A percentile compares a stretch with the other conserved stretches of the same genome.
Evolutionary conservation across 2,329 filamentous ascomycete species (phyloP).

Genomic region (Leptographium procerum): DNA sequence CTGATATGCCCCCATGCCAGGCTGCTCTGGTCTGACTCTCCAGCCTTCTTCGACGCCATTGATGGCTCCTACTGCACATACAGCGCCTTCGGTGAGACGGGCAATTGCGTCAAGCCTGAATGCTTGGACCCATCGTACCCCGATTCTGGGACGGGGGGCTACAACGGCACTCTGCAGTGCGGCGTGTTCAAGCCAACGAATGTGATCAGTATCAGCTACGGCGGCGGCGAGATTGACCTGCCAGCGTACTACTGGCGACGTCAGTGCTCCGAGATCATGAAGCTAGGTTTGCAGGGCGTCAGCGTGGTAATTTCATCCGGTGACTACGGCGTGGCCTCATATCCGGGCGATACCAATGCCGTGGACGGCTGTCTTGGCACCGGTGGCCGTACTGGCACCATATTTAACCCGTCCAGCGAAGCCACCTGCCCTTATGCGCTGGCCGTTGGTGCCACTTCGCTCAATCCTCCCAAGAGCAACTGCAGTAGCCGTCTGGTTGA

Average conservation of each 20-base stretch:
- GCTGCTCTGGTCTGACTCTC: not conserved
- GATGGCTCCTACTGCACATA: constrained; percentile 40
- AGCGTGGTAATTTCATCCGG: constrained; percentile 37
- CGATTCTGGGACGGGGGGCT: constrained; percentile 31
- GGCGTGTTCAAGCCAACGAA: constrained; percentile 36
- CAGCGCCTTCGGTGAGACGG: constrained; percentile 34
- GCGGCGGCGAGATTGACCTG: constrained; percentile 40
- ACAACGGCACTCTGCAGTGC: constrained; percentile 29
- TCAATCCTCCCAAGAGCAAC: constrained; percentile 13
- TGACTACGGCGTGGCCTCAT: constrained; percentile 32
- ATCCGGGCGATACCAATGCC: constrained; percentile 16
- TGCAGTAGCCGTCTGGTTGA: constrained; percentile 11
- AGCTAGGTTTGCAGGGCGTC: constrained; percentile 38
- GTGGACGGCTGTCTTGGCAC: constrained; percentile 14
- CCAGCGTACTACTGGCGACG: constrained; percentile 41
- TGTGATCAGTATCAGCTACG: constrained; percentile 46
- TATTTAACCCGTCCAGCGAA: constrained; percentile 14
- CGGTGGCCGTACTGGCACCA: constrained; percentile 7
- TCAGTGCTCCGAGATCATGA: constrained; percentile 39
- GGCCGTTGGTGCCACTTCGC: constrained; percentile 38
- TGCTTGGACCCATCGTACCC: constrained; percentile 37
- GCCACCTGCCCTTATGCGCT: constrained; percentile 36
- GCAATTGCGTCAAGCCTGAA: constrained; percentile 24
- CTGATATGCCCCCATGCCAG: not conserved
- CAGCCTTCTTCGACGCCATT: constrained; percentile 33